Conservation (phyloP, 352 stramenopile genomes). For the Phytophthora pinifolia region DNA sequence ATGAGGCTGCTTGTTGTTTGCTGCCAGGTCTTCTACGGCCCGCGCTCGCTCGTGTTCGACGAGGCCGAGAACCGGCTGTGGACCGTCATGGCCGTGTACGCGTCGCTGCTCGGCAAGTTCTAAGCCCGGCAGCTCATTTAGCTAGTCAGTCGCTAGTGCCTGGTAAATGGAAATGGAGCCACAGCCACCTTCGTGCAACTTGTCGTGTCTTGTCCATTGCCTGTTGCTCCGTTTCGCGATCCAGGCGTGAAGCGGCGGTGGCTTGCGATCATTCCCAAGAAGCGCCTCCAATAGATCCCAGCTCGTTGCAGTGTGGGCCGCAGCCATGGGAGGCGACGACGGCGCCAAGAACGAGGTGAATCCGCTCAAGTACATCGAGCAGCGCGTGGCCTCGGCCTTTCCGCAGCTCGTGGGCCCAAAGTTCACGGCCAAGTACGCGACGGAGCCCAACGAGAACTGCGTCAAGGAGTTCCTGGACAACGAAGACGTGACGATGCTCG, state of each 20-base stretch:
- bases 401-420: conserved; percentile 57
- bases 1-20: background rate
- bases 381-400: conserved; percentile 76
- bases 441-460: conserved; percentile 77
- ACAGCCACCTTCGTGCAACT: conserved; percentile 5
- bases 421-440: conserved; percentile 83
- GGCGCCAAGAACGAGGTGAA: conserved; percentile 73
- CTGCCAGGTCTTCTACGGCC: conserved; percentile 93
- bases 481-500: conserved; percentile 84
- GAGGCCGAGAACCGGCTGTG: conserved; percentile 99
- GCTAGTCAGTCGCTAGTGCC: conserved; percentile 2
- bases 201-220: conserved; percentile 2
- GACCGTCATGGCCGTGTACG: conserved; percentile 98
- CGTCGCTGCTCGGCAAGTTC: conserved; percentile 45
- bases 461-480: conserved; percentile 91
- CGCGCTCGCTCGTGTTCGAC: conserved; percentile 95
- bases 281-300: background rate
- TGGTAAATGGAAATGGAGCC: conserved; percentile 26
- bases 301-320: background rate
- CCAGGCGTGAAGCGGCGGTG: conserved; percentile 24
- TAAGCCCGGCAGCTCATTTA: conserved; percentile 10
- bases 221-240: conserved; percentile 23
- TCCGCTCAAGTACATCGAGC: conserved; percentile 79
- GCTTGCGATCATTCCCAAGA: conserved; percentile 6
- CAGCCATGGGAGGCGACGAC: conserved; percentile 53